These are phyloP conservation scores for Apiospora saccharicola DNA, from an alignment of 2,329 filamentous ascomycete species.

Conservation along the genomic window DNA sequence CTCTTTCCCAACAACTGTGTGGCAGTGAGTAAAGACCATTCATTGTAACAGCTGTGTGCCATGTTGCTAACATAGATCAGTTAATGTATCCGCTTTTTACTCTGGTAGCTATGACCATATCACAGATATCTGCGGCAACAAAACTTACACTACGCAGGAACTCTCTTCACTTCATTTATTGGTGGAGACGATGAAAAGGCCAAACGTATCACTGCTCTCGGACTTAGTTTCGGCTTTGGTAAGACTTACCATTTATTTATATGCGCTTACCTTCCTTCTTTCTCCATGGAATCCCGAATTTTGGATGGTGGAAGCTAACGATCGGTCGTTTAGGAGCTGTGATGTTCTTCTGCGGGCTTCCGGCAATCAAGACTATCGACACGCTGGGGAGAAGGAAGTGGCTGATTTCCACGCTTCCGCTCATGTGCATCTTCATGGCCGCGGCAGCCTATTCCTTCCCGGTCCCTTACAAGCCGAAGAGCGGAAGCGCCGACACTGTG, in stretches of 20 bases:
- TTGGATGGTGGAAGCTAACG: neutral
- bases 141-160: constrained; percentile 26
- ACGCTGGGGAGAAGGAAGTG: constrained; percentile 52
- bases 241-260: neutral
- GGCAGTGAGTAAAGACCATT: constrained; percentile 39
- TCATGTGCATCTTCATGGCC: constrained; percentile 52
- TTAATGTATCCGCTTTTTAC: constrained; percentile 55
- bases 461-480: neutral
- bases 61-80: constrained; percentile 35
- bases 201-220: constrained; percentile 38
- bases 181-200: no score
- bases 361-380: constrained; percentile 50
- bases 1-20: constrained; percentile 43
- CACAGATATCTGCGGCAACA: no score
- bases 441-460: constrained; percentile 46
- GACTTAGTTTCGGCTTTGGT: constrained; percentile 44
- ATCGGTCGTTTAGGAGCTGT: constrained; percentile 41
- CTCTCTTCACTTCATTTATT: constrained; percentile 31
- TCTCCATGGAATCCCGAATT: no score
- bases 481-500: constrained; percentile 29
- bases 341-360: constrained; percentile 52
- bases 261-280: no score
- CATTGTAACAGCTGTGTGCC: constrained; percentile 28
- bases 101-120: constrained; percentile 41
- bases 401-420: constrained; percentile 51